Percentiles rank a stretch among this genome's conserved stretches.
These are phyloP conservation scores for Mucuna pruriens DNA, from an alignment of 306 rosid genomes.

Conservation along the genomic window DNA sequence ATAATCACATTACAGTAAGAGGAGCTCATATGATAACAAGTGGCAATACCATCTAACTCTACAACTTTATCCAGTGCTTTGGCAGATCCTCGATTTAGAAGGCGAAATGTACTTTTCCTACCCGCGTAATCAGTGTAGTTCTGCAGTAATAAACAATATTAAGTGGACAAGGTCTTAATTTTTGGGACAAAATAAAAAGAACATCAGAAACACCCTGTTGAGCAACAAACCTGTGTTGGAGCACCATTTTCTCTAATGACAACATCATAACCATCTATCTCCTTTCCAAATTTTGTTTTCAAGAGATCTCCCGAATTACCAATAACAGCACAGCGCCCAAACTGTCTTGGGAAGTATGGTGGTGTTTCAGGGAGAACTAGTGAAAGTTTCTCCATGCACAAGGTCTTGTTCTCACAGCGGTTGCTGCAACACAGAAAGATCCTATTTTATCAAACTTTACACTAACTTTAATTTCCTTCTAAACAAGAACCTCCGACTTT, in stretches of 20 bases:
- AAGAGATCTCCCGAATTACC: constrained; percentile 98
- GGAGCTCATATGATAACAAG: constrained; percentile 5
- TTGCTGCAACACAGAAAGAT: constrained; percentile 63
- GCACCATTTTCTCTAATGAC: constrained; percentile 98
- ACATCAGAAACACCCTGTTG: constrained; percentile 17
- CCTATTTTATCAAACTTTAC: constrained; percentile 22
- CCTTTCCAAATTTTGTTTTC: constrained; percentile 88
- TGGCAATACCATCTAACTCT: constrained; percentile 81
- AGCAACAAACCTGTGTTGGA: constrained; percentile 70
- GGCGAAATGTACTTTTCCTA: constrained; percentile 87
- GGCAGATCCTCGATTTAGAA: constrained; percentile 96
- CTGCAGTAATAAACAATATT: constrained; percentile 52
- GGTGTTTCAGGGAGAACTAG: constrained; percentile 91
- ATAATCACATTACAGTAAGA: constrained; percentile 18
- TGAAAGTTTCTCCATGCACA: constrained; percentile 88
- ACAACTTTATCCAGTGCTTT: constrained; percentile 95
- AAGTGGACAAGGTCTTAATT: constrained; percentile 23
- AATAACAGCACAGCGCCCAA: constrained; percentile 94
- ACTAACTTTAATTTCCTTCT: constrained; percentile 26
- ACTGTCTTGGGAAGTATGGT: constrained; percentile 85
- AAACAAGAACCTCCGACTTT: background rate
- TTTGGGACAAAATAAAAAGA: constrained; percentile 18
- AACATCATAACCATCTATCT: constrained; percentile 85
- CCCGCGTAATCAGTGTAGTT: constrained; percentile 87
- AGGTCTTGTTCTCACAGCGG: constrained; percentile 74